Evolutionary conservation across 768 basidiomycete genomes (phyloP).

Genomic region (Imleria badia): DNA sequence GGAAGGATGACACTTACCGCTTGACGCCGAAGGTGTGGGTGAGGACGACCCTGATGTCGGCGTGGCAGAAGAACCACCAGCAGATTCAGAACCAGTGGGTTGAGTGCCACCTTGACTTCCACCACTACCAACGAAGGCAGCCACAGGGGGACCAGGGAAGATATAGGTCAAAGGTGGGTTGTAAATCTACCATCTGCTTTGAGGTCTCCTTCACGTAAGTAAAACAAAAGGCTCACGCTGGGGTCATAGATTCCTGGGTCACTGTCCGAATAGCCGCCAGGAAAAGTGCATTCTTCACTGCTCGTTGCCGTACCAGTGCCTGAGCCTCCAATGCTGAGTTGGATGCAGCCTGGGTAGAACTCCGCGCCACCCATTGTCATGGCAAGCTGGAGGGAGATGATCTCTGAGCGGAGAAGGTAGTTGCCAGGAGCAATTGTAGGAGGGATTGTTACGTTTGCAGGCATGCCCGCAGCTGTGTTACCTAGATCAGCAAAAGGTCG

Average conservation of each 20-base stretch:
- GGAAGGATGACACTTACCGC: conserved; percentile 14
- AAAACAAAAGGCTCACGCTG: conserved; percentile 29
- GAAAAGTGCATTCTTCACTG: conserved; percentile 52
- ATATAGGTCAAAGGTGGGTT: conserved; percentile 37
- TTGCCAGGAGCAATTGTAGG: conserved; percentile 57
- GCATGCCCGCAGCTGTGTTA: conserved; percentile 34
- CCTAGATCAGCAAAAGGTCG: neutral
- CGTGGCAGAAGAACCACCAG: conserved; percentile 14
- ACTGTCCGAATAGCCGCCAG: conserved; percentile 66
- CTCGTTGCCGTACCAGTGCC: conserved; percentile 20
- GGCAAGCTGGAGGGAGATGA: conserved; percentile 76
- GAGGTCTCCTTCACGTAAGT: neutral
- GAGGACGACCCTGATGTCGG: conserved; percentile 11
- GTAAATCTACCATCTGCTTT: conserved; percentile 24
- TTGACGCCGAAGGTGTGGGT: conserved; percentile 14
- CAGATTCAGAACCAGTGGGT: conserved; percentile 23
- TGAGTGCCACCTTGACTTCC: conserved; percentile 19
- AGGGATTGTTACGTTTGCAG: conserved; percentile 47
- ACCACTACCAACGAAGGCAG: conserved; percentile 36
- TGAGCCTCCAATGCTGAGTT: conserved; percentile 30
- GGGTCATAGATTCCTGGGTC: conserved; percentile 69
- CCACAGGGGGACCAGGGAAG: conserved; percentile 56
- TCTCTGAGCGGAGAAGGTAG: conserved; percentile 76
- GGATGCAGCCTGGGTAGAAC: conserved; percentile 33
- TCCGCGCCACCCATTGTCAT: conserved; percentile 51